These are phyloP conservation scores for Cladosporium phlei DNA, from an alignment of 2,329 filamentous ascomycete genomes.

Conservation along the genomic window DNA sequence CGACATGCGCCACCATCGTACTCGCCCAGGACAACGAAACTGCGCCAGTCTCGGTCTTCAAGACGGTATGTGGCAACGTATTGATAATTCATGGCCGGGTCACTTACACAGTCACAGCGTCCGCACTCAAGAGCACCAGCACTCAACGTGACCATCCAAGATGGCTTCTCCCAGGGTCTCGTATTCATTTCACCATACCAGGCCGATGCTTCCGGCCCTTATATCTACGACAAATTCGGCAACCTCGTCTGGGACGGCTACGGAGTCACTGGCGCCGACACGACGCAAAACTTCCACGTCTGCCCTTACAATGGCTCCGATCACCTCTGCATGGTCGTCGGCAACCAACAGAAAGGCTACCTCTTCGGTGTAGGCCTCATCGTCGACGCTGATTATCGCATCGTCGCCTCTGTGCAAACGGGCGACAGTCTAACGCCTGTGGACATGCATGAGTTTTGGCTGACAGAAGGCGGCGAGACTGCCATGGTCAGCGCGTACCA, in stretches of 20 bases:
- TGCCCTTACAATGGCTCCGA: slow-evolving; percentile 41
- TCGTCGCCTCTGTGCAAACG: slow-evolving; percentile 38
- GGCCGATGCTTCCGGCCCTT: slow-evolving; percentile 17
- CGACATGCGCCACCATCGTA: not conserved
- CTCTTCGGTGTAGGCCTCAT: slow-evolving; percentile 44
- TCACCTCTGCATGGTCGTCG: slow-evolving; percentile 42
- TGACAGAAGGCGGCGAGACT: slow-evolving; percentile 36
- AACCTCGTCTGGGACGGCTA: slow-evolving; percentile 36
- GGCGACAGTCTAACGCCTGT: slow-evolving; percentile 16
- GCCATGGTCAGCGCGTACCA: slow-evolving; percentile 25
- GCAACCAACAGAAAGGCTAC: slow-evolving; percentile 39
- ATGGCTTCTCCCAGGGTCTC: slow-evolving; percentile 19
- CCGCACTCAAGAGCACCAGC: slow-evolving; percentile 24
- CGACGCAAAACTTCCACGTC: slow-evolving; percentile 41
- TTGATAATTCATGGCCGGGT: not conserved
- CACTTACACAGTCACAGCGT: slow-evolving; percentile 15
- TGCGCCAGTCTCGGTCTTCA: slow-evolving; percentile 1
- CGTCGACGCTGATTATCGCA: slow-evolving; percentile 42
- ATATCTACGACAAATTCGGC: slow-evolving; percentile 28
- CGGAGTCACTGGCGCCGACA: slow-evolving; percentile 29
- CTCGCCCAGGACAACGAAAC: slow-evolving; percentile 5
- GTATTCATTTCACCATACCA: slow-evolving; percentile 24
- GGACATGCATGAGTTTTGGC: slow-evolving; percentile 46
- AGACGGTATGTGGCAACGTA: slow-evolving; percentile 6
- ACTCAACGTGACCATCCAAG: slow-evolving; percentile 20